These are phyloP conservation scores for Evansstolkia leycettana DNA, from an alignment of 495 filamentous ascomycete genomes.

Conservation along the genomic window DNA sequence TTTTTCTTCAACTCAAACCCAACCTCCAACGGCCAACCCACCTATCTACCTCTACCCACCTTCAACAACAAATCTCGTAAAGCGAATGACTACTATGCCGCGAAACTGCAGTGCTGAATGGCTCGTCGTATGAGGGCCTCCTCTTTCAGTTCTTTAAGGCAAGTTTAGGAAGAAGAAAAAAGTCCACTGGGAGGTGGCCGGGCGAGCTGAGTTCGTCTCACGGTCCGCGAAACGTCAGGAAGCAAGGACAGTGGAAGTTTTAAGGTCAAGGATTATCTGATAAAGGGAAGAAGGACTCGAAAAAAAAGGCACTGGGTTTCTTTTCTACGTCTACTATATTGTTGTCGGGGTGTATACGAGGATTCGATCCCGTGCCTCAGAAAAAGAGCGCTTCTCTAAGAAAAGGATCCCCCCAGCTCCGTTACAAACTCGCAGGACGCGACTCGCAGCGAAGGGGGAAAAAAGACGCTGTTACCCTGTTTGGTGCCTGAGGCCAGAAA, in stretches of 20 bases:
- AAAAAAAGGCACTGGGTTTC: slow-evolving; percentile 1
- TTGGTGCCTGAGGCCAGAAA: slow-evolving; percentile 4
- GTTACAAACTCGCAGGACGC: slow-evolving; percentile 12
- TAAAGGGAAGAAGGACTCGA: slow-evolving; percentile 4
- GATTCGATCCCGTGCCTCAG: slow-evolving; percentile 9
- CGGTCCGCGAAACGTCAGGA: slow-evolving; percentile 5
- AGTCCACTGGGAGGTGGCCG: slow-evolving; percentile 2
- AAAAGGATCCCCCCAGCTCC: slow-evolving; percentile 5
- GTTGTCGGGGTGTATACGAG: slow-evolving; percentile 17
- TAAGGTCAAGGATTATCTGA: no score
- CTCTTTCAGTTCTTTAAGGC: slow-evolving; percentile 19
- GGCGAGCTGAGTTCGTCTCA: slow-evolving; percentile 5
- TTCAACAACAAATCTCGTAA: slow-evolving; percentile 27
- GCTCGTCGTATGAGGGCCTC: slow-evolving; percentile 27
- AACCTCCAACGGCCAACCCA: slow-evolving; percentile 12
- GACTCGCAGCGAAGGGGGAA: slow-evolving; percentile 7
- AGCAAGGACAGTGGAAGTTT: slow-evolving; percentile 10
- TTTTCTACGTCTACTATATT: slow-evolving; percentile 16
- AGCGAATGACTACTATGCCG: slow-evolving; percentile 33
- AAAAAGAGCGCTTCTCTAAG: slow-evolving; percentile 7
- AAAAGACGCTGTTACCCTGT: neutral
- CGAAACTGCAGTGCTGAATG: slow-evolving; percentile 19
- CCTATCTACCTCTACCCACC: slow-evolving; percentile 11
- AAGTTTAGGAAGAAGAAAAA: slow-evolving; percentile 13
- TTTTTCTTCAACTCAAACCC: slow-evolving; percentile 5